Conservation (phyloP, 2,329 filamentous ascomycete species). For the Cercospora sp. region DNA sequence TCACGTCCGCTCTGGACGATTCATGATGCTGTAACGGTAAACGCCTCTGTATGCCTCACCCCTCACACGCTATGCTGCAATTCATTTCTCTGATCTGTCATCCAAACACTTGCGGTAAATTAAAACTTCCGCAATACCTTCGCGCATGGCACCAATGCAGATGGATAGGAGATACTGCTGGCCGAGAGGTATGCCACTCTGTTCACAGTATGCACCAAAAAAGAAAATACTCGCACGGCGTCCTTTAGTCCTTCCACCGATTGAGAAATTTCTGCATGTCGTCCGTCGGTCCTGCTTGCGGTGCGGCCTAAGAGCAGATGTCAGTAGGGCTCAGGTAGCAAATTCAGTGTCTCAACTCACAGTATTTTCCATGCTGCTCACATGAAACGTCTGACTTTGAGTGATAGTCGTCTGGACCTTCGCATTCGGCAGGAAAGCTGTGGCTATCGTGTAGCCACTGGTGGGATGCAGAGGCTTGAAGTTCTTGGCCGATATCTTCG, state of each 20-base stretch:
- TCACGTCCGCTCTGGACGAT: background rate
- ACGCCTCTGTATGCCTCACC: background rate
- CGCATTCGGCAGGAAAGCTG: conserved; percentile 48
- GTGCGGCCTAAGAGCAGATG: conserved; percentile 50
- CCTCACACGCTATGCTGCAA: background rate
- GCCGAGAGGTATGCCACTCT: background rate
- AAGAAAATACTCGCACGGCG: background rate
- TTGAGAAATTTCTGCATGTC: conserved; percentile 61
- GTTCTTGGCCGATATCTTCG: conserved; percentile 58
- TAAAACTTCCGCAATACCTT: background rate
- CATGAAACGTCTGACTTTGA: conserved; percentile 52
- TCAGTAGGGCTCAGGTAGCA: conserved; percentile 9
- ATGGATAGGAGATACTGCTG: background rate
- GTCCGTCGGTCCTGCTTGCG: conserved; percentile 52
- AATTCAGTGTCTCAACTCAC: conserved; percentile 46
- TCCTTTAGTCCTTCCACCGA: conserved; percentile 59
- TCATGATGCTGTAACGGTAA: background rate
- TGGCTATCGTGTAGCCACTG: conserved; percentile 56
- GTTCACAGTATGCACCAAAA: background rate
- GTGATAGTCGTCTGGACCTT: conserved; percentile 56
- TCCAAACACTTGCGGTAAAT: background rate
- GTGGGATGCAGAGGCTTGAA: conserved; percentile 56
- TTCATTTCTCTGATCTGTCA: background rate
- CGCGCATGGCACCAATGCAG: background rate
- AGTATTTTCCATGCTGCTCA: conserved; percentile 58